These are phyloP conservation scores for Mastigamoeba balamuthi DNA, from an alignment of 78 protist genomes.

Conservation along the genomic window DNA sequence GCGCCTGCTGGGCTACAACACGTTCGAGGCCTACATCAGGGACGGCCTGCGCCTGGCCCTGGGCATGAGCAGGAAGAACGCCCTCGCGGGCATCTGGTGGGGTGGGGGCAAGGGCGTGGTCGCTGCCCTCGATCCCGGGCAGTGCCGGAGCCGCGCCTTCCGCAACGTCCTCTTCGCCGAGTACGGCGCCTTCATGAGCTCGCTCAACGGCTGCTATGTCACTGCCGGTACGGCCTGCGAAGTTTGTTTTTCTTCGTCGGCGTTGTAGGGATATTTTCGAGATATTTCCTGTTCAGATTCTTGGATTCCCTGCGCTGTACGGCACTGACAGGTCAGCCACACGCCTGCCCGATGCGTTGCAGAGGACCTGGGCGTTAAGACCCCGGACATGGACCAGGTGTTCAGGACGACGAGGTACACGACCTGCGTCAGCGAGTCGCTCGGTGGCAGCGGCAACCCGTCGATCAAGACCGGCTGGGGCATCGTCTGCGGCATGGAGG, in stretches of 20 bases:
- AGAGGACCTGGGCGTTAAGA: not conserved
- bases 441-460: slow-evolving; percentile 22
- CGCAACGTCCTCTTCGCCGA: not conserved
- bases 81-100: slow-evolving; percentile 23
- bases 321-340: too few species aligned
- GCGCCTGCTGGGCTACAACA: not conserved
- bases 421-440: not conserved
- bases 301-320: too few species aligned
- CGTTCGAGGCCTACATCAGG: not conserved
- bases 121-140: not conserved
- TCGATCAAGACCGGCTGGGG: not conserved
- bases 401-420: not conserved
- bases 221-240: too few species aligned
- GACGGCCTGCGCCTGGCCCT: slow-evolving; percentile 16
- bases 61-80: slow-evolving; percentile 13
- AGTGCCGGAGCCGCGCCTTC: not conserved
- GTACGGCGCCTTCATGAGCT: not conserved
- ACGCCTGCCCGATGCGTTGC: too few species aligned
- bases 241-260: too few species aligned
- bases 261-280: too few species aligned
- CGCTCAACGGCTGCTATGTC: not conserved
- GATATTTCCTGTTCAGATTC: too few species aligned
- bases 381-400: not conserved
- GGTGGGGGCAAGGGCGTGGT: slow-evolving; percentile 19
- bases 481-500: slow-evolving; percentile 7